These are phyloP conservation scores for Zarea fungicola DNA, from an alignment of 2,329 filamentous ascomycete species.

Conservation along the genomic window DNA sequence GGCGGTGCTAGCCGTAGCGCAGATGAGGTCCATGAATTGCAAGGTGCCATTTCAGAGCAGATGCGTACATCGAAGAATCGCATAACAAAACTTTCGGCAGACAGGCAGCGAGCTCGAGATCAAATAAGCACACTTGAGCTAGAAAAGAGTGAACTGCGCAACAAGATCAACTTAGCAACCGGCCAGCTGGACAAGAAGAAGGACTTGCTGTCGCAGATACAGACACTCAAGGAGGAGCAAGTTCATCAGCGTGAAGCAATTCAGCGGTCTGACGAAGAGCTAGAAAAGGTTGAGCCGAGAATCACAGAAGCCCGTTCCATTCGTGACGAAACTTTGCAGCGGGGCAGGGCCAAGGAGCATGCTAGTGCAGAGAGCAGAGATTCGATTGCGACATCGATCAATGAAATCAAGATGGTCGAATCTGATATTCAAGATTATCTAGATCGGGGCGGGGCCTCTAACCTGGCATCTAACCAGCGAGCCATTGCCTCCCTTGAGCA, in stretches of 20 bases:
- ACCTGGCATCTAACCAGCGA: constrained; percentile 63
- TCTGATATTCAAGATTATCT: constrained; percentile 76
- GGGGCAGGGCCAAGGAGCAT: constrained; percentile 67
- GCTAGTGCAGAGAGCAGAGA: constrained; percentile 66
- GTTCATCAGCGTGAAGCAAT: constrained; percentile 64
- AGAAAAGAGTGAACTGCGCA: constrained; percentile 68
- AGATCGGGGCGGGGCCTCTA: constrained; percentile 65
- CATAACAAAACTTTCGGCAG: constrained; percentile 60
- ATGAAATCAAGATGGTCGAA: constrained; percentile 70
- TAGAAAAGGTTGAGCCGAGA: constrained; percentile 69
- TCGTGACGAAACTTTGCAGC: constrained; percentile 70
- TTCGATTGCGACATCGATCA: constrained; percentile 66
- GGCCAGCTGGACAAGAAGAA: constrained; percentile 79
- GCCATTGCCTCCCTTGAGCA: constrained; percentile 65
- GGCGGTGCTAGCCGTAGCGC: constrained; percentile 61
- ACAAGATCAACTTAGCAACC: constrained; percentile 63
- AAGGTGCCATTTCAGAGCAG: constrained; percentile 62
- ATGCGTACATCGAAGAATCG: constrained; percentile 58
- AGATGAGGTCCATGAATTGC: constrained; percentile 78
- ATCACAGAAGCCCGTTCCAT: constrained; percentile 70
- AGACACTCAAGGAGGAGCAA: constrained; percentile 65
- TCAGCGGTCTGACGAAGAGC: constrained; percentile 62
- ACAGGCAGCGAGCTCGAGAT: constrained; percentile 67
- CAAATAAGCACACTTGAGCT: constrained; percentile 68
- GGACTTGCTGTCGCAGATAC: constrained; percentile 63